phyloP scores from a whole-genome alignment of 2,329 filamentous ascomycete species.

The Botrytis paeoniae region DNA sequence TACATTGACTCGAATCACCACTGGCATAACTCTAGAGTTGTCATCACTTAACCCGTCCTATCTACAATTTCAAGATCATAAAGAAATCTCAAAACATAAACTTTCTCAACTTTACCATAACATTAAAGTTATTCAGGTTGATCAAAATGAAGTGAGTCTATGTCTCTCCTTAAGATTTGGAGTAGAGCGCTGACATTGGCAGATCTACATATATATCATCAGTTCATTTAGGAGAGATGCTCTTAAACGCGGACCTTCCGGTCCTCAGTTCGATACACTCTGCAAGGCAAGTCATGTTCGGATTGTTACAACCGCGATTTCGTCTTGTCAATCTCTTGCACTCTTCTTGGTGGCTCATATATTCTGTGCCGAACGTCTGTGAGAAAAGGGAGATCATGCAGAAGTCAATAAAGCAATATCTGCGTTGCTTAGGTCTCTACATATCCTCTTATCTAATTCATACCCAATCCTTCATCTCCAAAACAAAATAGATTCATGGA shows the following conservation, averaged over 20 bases:
- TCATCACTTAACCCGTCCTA: background rate
- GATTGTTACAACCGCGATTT: background rate
- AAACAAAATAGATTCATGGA: background rate
- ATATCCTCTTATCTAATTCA: background rate
- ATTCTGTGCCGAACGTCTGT: background rate
- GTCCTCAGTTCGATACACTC: background rate
- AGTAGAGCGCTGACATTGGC: background rate
- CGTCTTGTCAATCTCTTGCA: background rate
- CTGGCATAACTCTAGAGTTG: background rate
- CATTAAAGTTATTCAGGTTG: background rate
- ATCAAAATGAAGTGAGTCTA: background rate
- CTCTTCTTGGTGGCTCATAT: background rate
- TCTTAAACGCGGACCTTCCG: background rate
- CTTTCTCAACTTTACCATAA: background rate
- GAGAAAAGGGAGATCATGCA: background rate
- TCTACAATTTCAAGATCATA: background rate
- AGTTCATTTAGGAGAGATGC: background rate
- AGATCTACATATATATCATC: background rate
- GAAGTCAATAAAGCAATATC: background rate
- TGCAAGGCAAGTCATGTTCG: background rate
- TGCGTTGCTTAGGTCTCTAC: background rate
- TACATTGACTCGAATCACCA: background rate
- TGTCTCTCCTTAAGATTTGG: fast-evolving
- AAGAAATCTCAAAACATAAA: background rate
- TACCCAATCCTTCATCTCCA: background rate